Conservation (phyloP, 1,284 basidiomycete genomes). For the Malassezia obtusa region DNA sequence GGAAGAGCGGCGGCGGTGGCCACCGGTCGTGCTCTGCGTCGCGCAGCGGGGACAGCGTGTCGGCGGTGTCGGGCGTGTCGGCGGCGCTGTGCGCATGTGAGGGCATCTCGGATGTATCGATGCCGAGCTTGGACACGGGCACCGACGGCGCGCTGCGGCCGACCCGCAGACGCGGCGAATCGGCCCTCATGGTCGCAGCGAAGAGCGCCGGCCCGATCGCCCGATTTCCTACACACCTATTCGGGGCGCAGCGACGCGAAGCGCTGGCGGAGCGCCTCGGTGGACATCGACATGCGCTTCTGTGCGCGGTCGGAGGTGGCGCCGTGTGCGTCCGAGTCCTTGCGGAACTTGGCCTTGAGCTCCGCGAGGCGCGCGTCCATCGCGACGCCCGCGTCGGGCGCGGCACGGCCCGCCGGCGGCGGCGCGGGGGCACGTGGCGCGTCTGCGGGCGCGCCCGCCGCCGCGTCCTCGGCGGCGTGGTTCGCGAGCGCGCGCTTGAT, state of each 20-base stretch:
- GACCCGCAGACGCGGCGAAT: too few species aligned
- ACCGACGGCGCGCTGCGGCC: too few species aligned
- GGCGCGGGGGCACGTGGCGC: not conserved
- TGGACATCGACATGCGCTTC: slow-evolving; percentile 12
- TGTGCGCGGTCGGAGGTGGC: not conserved
- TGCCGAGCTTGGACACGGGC: too few species aligned
- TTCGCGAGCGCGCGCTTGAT: slow-evolving; percentile 50
- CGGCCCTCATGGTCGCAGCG: too few species aligned
- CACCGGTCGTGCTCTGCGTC: too few species aligned
- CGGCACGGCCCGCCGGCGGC: not conserved
- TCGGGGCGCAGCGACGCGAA: slow-evolving; percentile 14
- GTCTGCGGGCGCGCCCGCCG: not conserved
- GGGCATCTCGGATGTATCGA: too few species aligned
- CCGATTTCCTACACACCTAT: not conserved
- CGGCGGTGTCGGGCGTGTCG: too few species aligned
- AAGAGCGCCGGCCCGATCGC: too few species aligned
- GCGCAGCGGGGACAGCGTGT: too few species aligned
- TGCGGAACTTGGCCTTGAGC: slow-evolving; percentile 34
- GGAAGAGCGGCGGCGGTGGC: too few species aligned
- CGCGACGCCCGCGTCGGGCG: not conserved
- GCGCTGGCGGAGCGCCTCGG: slow-evolving; percentile 14
- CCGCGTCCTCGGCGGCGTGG: slow-evolving; percentile 69
- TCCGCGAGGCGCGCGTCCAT: slow-evolving; percentile 36
- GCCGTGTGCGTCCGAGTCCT: not conserved
- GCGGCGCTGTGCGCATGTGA: too few species aligned